Conservation (phyloP, 805 yeast genomes). For the Yarrowia sp. region DNA sequence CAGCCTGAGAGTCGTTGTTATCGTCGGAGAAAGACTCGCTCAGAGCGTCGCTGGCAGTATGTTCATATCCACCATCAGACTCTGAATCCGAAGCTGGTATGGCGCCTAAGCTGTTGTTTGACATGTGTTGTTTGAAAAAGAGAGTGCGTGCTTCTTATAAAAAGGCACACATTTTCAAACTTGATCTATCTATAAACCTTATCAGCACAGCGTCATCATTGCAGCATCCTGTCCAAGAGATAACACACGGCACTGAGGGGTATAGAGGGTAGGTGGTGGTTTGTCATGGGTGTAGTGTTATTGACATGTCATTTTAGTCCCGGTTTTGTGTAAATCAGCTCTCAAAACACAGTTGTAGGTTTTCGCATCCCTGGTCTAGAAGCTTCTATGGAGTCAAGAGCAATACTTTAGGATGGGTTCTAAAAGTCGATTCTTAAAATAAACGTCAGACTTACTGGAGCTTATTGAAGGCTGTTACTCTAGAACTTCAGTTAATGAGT, state of each 20-base stretch:
- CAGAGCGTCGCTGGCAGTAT: neutral
- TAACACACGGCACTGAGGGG: neutral
- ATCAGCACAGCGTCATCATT: neutral
- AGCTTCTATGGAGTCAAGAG: too few species aligned
- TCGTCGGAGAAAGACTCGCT: neutral
- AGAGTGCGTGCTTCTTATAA: neutral
- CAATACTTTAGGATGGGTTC: too few species aligned
- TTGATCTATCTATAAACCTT: neutral
- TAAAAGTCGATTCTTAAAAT: too few species aligned
- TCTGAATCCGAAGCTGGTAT: conserved; percentile 17
- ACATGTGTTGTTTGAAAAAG: neutral
- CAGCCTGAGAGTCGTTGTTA: neutral
- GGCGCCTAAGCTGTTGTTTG: conserved; percentile 9
- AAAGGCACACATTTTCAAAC: neutral
- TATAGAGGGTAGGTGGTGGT: neutral
- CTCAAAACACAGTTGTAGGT: too few species aligned
- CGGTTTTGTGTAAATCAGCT: too few species aligned
- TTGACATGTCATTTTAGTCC: too few species aligned
- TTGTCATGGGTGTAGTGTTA: too few species aligned
- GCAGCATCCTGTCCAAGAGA: neutral
- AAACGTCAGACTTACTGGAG: too few species aligned
- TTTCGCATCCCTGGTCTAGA: too few species aligned
- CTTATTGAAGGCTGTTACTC: too few species aligned
- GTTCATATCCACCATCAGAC: neutral
- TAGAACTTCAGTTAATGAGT: too few species aligned